Conservation (phyloP, 805 yeast genomes). For the Danielia oregonensis region DNA sequence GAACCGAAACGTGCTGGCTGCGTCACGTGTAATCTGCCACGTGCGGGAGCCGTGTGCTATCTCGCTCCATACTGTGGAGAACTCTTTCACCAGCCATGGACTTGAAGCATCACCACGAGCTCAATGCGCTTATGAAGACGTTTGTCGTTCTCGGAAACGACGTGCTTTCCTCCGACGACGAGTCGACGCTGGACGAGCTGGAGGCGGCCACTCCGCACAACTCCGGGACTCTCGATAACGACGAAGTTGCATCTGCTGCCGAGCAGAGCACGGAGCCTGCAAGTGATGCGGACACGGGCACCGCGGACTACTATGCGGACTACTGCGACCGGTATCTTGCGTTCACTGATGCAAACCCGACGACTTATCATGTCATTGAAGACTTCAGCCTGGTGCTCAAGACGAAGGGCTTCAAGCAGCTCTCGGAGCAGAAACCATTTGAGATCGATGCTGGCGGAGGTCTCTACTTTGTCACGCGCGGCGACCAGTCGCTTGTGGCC, state of each 20-base stretch:
- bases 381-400: conserved; percentile 22
- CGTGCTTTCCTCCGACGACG: conserved; percentile 13
- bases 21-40: too few relatives aligned
- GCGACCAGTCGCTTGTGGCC: conserved; percentile 33
- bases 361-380: conserved; percentile 35
- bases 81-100: too few relatives aligned
- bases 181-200: conserved; percentile 5
- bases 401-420: conserved; percentile 25
- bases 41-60: too few relatives aligned
- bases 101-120: conserved; percentile 9
- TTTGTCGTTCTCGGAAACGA: conserved; percentile 14
- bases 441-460: conserved; percentile 11
- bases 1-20: too few relatives aligned
- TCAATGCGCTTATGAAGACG: conserved; percentile 5
- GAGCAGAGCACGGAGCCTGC: too few relatives aligned
- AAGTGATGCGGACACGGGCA: too few relatives aligned
- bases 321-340: conserved; percentile 22
- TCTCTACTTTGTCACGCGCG: conserved; percentile 26
- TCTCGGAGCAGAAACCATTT: conserved; percentile 21
- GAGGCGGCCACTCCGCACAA: too few relatives aligned
- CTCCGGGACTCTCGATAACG: too few relatives aligned
- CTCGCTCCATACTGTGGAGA: too few relatives aligned
- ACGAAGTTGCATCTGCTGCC: too few relatives aligned
- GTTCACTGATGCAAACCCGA: conserved; percentile 37
- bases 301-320: conserved; percentile 12